A percentile compares a stretch with the other conserved stretches of the same genome.
Conservation (phyloP, 495 filamentous ascomycete species). For the Chaetomium cochliodes region DNA sequence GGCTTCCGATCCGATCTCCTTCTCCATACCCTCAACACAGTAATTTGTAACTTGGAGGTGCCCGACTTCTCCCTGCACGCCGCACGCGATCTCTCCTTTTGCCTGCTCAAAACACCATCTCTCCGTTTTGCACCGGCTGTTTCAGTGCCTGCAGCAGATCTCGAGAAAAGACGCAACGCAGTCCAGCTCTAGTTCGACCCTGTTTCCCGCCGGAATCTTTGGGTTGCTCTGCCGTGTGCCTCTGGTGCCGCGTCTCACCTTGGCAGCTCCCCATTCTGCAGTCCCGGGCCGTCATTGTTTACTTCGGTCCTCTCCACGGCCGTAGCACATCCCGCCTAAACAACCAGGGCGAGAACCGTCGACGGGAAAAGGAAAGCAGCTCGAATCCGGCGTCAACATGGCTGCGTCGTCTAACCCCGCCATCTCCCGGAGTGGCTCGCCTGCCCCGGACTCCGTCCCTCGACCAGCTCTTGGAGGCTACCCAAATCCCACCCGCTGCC, state of each 20-base stretch:
- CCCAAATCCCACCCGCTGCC: constrained; percentile 64
- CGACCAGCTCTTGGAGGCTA: constrained; percentile 63
- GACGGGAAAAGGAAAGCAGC: not conserved
- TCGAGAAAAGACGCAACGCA: not conserved
- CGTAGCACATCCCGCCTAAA: not conserved
- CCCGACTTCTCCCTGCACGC: constrained; percentile 25
- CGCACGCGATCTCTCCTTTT: constrained; percentile 14
- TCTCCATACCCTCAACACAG: not conserved
- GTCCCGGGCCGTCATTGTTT: constrained; percentile 12
- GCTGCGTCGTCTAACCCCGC: constrained; percentile 39
- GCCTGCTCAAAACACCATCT: constrained; percentile 6
- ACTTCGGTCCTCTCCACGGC: constrained; percentile 5
- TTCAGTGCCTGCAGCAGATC: constrained; percentile 6
- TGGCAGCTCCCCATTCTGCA: not conserved
- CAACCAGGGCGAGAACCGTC: not conserved
- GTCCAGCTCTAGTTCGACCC: not conserved
- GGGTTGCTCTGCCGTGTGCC: not conserved
- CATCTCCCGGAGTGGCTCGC: constrained; percentile 48
- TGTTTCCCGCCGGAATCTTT: not conserved
- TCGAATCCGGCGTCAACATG: constrained; percentile 31
- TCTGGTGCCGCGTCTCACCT: not conserved
- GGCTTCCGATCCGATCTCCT: constrained; percentile 20
- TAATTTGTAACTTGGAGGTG: too few relatives aligned
- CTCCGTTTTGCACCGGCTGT: constrained; percentile 1
- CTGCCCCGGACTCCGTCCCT: constrained; percentile 66